Percentiles rank a stretch among this genome's conserved stretches.
Evolutionary conservation across 2,329 filamentous ascomycete species (phyloP).

Genomic region (Penicillium janthinellum): DNA sequence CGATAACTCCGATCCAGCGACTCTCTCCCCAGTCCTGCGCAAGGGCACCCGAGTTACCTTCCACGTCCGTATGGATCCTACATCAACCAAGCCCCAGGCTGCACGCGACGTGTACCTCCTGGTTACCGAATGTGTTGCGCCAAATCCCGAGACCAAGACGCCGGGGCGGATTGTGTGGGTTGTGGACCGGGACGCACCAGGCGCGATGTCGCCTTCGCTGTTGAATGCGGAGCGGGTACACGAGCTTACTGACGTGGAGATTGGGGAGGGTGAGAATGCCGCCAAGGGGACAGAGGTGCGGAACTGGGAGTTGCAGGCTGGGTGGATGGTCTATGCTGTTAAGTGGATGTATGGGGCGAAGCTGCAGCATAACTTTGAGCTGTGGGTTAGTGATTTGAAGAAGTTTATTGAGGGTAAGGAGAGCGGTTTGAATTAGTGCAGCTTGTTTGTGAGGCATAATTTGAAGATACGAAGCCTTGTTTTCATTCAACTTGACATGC

Average conservation of each 20-base stretch:
- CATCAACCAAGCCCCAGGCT: conserved; percentile 24
- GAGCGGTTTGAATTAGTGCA: neutral
- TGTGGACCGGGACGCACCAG: conserved; percentile 31
- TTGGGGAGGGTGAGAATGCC: neutral
- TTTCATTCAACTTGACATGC: neutral
- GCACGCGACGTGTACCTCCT: conserved; percentile 30
- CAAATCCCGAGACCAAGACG: conserved; percentile 21
- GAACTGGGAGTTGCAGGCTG: conserved; percentile 51
- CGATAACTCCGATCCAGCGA: conserved; percentile 11
- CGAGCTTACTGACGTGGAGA: conserved; percentile 45
- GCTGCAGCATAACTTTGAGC: conserved; percentile 42
- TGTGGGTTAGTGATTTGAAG: conserved; percentile 47
- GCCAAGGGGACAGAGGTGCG: conserved; percentile 34
- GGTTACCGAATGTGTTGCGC: conserved; percentile 39
- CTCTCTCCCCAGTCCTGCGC: conserved; percentile 35
- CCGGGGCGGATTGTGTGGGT: conserved; percentile 34
- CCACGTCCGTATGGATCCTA: conserved; percentile 46
- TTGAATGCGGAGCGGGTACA: conserved; percentile 51
- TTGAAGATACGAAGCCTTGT: neutral
- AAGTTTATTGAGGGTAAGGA: conserved; percentile 38
- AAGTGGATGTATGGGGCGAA: conserved; percentile 46
- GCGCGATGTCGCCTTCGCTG: conserved; percentile 36
- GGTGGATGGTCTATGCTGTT: conserved; percentile 44
- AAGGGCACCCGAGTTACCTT: conserved; percentile 49
- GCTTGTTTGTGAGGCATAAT: neutral